phyloP scores from a whole-genome alignment of 179 eudicot genomes.

The Amaranthus tricolor region DNA sequence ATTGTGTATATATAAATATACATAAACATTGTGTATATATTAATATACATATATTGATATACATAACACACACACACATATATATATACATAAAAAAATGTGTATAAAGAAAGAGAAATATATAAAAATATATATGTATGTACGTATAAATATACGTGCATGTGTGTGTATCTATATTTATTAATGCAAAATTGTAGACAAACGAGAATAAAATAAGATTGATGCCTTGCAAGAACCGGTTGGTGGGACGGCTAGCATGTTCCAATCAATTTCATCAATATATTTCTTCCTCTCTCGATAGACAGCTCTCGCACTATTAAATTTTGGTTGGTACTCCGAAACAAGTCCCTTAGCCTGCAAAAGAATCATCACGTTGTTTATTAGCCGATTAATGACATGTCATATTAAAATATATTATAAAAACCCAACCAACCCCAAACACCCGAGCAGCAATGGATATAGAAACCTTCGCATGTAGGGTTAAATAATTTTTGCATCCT shows the following conservation, averaged over 20 bases:
- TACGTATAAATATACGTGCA: too few relatives aligned
- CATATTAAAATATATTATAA: not conserved
- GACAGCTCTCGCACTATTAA: slow-evolving; percentile 96
- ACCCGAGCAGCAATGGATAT: not conserved
- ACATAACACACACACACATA: too few relatives aligned
- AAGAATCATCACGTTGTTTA: slow-evolving; percentile 13
- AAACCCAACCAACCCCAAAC: not conserved
- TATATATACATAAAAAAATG: too few relatives aligned
- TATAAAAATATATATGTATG: too few relatives aligned
- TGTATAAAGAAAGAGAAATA: too few relatives aligned
- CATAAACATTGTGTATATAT: too few relatives aligned
- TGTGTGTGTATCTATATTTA: not conserved
- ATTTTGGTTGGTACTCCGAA: slow-evolving; percentile 92
- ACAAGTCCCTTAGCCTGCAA: slow-evolving; percentile 95
- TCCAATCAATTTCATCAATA: slow-evolving; percentile 97
- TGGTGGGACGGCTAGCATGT: slow-evolving; percentile 93
- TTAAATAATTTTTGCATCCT: too few relatives aligned
- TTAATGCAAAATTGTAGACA: slow-evolving; percentile 1
- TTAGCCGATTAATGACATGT: slow-evolving; percentile 6
- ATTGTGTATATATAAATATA: too few relatives aligned
- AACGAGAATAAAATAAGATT: slow-evolving; percentile 10
- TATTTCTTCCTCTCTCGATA: slow-evolving; percentile 89
- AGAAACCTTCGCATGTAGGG: too few relatives aligned
- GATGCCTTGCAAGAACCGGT: slow-evolving; percentile 79
- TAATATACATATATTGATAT: too few relatives aligned